A percentile compares a stretch with the other conserved stretches of the same genome.
Conservation (phyloP, 257 asterid genomes). For the Leptodermis oblonga region DNA sequence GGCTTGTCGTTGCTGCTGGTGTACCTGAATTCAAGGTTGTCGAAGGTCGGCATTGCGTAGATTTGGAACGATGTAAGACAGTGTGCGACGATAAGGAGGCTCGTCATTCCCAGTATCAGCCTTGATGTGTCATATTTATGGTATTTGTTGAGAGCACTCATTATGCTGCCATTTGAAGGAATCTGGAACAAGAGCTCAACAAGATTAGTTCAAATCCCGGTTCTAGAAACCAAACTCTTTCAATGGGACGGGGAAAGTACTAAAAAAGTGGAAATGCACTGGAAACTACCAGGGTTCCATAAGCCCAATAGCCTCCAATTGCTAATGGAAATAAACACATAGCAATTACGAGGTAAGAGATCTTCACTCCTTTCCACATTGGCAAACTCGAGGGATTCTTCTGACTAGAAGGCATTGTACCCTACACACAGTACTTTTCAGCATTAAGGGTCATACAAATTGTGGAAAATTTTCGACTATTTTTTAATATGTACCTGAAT, state of each 20-base stretch:
- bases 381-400: conserved; percentile 70
- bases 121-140: conserved; percentile 54
- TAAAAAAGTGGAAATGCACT: too few relatives aligned
- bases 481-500: conserved; percentile 63
- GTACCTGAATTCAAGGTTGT: conserved; percentile 77
- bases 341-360: conserved; percentile 59
- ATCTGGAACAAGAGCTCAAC: conserved; percentile 36
- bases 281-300: conserved; percentile 57
- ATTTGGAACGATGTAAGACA: conserved; percentile 83
- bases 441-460: neutral
- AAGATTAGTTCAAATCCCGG: too few relatives aligned
- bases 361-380: conserved; percentile 82
- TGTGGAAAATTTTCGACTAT: too few relatives aligned
- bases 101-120: conserved; percentile 44
- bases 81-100: conserved; percentile 64
- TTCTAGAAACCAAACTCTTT: too few relatives aligned
- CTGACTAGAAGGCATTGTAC: conserved; percentile 73
- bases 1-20: conserved; percentile 64
- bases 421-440: conserved; percentile 34
- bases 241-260: too few relatives aligned
- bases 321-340: conserved; percentile 82
- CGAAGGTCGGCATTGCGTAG: conserved; percentile 91
- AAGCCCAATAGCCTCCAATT: conserved; percentile 87
- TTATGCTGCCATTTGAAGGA: conserved; percentile 64
- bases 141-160: conserved; percentile 62